phyloP scores from a whole-genome alignment of 495 filamentous ascomycete genomes.

The Hyaloscypha bicolor region DNA sequence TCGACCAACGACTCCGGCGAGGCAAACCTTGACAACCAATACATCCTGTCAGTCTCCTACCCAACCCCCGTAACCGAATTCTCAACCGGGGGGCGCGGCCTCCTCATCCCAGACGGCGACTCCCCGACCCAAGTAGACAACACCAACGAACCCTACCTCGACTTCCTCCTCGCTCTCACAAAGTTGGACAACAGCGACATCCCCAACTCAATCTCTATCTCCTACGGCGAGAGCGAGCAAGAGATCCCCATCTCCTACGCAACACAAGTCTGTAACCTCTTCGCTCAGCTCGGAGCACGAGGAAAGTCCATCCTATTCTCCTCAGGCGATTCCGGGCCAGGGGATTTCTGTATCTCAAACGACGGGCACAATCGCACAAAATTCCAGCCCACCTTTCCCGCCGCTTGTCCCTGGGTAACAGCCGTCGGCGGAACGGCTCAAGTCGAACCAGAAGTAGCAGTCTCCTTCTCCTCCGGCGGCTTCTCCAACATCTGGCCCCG shows the following conservation, averaged over 20 bases:
- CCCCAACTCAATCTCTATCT: constrained; percentile 73
- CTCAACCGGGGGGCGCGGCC: constrained; percentile 64
- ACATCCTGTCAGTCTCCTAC: constrained; percentile 61
- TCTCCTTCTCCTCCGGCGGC: constrained; percentile 64
- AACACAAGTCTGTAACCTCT: constrained; percentile 66
- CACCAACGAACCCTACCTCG: constrained; percentile 79
- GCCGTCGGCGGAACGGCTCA: constrained; percentile 70
- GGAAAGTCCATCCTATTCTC: constrained; percentile 73
- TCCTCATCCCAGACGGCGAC: constrained; percentile 56
- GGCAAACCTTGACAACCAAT: constrained; percentile 73
- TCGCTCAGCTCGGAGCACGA: constrained; percentile 71
- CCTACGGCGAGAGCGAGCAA: constrained; percentile 71
- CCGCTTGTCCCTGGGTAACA: constrained; percentile 77
- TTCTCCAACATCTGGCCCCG: constrained; percentile 69
- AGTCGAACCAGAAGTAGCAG: constrained; percentile 56
- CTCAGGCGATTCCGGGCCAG: constrained; percentile 70
- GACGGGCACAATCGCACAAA: constrained; percentile 61
- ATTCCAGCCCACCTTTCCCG: constrained; percentile 72
- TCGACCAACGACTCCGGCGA: constrained; percentile 51
- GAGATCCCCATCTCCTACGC: constrained; percentile 66
- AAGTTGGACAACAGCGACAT: constrained; percentile 56
- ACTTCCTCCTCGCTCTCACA: constrained; percentile 73
- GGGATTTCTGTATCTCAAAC: constrained; percentile 57
- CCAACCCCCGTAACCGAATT: constrained; percentile 63
- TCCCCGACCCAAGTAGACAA: constrained; percentile 44